A percentile compares a stretch with the other conserved stretches of the same genome.
Conservation (phyloP, 495 filamentous ascomycete genomes). For the Aspergillus homomorphus region DNA sequence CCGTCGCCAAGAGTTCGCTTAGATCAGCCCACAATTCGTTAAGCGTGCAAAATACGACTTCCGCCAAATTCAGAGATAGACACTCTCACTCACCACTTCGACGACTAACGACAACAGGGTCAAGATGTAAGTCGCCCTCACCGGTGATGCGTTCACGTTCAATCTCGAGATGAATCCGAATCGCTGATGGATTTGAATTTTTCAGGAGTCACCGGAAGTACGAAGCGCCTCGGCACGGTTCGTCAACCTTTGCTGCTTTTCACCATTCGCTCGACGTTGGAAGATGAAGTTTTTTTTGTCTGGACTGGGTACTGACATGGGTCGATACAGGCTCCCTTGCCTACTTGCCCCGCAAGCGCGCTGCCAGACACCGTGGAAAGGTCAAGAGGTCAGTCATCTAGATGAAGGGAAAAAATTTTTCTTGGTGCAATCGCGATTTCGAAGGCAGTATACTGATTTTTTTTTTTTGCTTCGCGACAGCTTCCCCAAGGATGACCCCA, state of each 20-base stretch:
- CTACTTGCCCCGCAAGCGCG: conserved; percentile 95
- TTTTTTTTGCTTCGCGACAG: conserved; percentile 44
- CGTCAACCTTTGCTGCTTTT: conserved; percentile 34
- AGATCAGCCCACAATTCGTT: conserved; percentile 47
- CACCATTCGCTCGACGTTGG: conserved; percentile 26
- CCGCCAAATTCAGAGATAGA: conserved; percentile 40
- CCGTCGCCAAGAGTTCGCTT: conserved; percentile 37
- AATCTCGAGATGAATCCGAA: conserved; percentile 14
- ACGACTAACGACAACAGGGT: conserved; percentile 55
- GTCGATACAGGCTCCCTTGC: conserved; percentile 67
- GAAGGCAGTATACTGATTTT: conserved; percentile 38
- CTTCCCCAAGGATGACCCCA: conserved; percentile 99
- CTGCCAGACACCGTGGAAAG: conserved; percentile 93
- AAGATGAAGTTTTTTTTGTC: conserved; percentile 26
- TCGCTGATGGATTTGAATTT: conserved; percentile 33
- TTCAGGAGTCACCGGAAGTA: conserved; percentile 71
- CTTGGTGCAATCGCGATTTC: conserved; percentile 12
- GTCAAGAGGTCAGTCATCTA: conserved; percentile 82
- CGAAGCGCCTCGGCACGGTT: conserved; percentile 94
- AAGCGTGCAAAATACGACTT: conserved; percentile 47
- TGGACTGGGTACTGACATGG: conserved; percentile 36
- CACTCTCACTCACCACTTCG: conserved; percentile 46
- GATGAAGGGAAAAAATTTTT: conserved; percentile 15
- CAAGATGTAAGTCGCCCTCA: conserved; percentile 47
- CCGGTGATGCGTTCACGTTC: not conserved